Percentiles rank a stretch among this genome's conserved stretches.
These are phyloP conservation scores for Pestalotiopsis sp. DNA, from an alignment of 2,329 filamentous ascomycete species.

Conservation along the genomic window DNA sequence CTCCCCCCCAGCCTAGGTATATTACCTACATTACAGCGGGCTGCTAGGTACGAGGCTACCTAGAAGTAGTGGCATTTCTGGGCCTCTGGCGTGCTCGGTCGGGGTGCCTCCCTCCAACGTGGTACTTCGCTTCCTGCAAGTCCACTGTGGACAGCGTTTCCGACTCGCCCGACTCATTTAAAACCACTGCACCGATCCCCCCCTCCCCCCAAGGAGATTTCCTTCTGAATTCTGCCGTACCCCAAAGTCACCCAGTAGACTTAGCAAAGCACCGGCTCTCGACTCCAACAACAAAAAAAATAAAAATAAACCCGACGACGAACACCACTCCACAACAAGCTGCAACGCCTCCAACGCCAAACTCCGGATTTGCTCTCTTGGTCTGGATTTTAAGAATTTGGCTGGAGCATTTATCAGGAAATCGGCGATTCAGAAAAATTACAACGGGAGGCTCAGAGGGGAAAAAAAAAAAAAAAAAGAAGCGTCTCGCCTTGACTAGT, in stretches of 20 bases:
- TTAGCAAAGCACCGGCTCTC: neutral
- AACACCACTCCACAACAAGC: neutral
- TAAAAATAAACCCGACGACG: neutral
- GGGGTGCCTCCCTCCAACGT: neutral
- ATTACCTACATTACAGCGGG: neutral
- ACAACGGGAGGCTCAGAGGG: neutral
- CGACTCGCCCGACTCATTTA: slow-evolving; percentile 34
- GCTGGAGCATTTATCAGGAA: too few relatives aligned
- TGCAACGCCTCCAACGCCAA: neutral
- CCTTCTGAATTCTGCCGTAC: slow-evolving; percentile 27
- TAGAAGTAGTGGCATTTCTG: neutral
- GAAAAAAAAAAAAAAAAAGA: neutral
- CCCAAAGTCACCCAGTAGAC: slow-evolving; percentile 19
- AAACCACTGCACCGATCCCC: slow-evolving; percentile 34
- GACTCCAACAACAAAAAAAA: neutral
- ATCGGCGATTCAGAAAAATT: neutral
- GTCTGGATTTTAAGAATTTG: neutral
- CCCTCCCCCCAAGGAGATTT: slow-evolving; percentile 29
- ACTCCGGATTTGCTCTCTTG: neutral
- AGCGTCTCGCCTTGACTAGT: neutral
- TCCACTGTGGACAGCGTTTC: slow-evolving; percentile 21
- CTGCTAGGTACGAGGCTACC: neutral
- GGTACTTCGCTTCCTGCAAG: neutral
- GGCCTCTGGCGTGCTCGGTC: slow-evolving; percentile 3
- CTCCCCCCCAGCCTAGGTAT: neutral